phyloP scores from a whole-genome alignment of 2,329 filamentous ascomycete genomes.

The Claviceps sorghi region DNA sequence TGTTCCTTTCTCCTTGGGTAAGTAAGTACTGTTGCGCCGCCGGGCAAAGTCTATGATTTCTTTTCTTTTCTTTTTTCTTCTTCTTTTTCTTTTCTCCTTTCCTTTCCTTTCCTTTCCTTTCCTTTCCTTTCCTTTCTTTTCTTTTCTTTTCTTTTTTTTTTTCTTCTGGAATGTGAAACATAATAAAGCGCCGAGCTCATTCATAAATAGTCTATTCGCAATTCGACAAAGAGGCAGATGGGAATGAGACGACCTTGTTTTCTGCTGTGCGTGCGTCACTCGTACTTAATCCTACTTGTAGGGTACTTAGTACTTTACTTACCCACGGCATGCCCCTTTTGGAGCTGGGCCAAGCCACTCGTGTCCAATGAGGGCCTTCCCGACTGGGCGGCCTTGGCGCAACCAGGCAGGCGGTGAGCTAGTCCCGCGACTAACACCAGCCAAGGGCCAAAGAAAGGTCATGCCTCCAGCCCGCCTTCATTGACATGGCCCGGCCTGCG shows the following conservation, averaged over 20 bases:
- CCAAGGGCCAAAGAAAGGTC: neutral
- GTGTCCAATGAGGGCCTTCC: constrained; percentile 5
- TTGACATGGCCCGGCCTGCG: neutral
- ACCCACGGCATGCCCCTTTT: neutral
- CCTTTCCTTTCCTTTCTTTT: no score
- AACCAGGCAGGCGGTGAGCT: constrained; percentile 10
- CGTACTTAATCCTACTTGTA: no score
- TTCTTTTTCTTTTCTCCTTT: no score
- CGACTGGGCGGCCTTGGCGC: constrained; percentile 2
- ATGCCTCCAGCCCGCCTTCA: neutral
- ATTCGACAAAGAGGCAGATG: neutral
- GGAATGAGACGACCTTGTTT: neutral
- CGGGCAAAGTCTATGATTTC: no score
- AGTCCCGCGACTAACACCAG: constrained; percentile 8
- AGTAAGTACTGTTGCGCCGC: no score
- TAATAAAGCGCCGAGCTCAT: no score
- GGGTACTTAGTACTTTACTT: no score
- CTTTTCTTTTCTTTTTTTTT: no score
- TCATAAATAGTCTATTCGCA: neutral
- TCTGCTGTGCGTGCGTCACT: neutral
- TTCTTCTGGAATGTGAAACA: no score
- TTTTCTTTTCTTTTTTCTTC: no score
- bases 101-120: no score
- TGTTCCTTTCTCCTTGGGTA: no score
- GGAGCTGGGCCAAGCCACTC: neutral